Evolutionary conservation across 2,329 filamentous ascomycete genomes (phyloP).

Genomic region (Fusarium agapanthi): DNA sequence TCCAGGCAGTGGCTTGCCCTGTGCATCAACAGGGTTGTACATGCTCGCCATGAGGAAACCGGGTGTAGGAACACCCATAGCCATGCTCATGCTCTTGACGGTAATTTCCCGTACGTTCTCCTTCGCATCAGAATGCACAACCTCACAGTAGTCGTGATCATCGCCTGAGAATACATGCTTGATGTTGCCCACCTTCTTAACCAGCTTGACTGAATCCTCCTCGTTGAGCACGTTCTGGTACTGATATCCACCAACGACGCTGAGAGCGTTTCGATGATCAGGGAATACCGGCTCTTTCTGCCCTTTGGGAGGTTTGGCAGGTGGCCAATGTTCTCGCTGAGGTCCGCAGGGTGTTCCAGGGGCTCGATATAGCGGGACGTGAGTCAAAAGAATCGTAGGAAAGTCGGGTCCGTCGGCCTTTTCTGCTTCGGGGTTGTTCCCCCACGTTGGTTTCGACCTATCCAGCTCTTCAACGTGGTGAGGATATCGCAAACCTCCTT

Average conservation of each 20-base stretch:
- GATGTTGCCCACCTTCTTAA: slow-evolving; percentile 83
- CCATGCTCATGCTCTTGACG: slow-evolving; percentile 94
- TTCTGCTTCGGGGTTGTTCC: slow-evolving; percentile 47
- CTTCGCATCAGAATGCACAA: slow-evolving; percentile 77
- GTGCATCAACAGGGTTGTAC: slow-evolving; percentile 85
- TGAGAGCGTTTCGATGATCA: slow-evolving; percentile 81
- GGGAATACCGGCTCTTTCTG: slow-evolving; percentile 61
- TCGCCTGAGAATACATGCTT: slow-evolving; percentile 92
- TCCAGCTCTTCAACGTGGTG: slow-evolving; percentile 68
- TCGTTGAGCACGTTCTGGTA: slow-evolving; percentile 93
- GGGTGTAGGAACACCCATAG: slow-evolving; percentile 90
- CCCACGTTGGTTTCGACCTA: slow-evolving; percentile 50
- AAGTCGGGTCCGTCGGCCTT: slow-evolving; percentile 66
- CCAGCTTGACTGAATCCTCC: slow-evolving; percentile 76
- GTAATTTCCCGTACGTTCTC: slow-evolving; percentile 82
- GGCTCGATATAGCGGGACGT: slow-evolving; percentile 87
- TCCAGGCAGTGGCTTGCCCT: slow-evolving; percentile 58
- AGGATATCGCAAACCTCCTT: slow-evolving; percentile 62
- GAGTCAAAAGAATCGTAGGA: slow-evolving; percentile 87
- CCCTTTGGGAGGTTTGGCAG: slow-evolving; percentile 68
- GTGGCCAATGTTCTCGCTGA: slow-evolving; percentile 83
- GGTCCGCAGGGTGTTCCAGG: slow-evolving; percentile 89
- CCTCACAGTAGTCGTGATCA: slow-evolving; percentile 97
- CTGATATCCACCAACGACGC: slow-evolving; percentile 83
- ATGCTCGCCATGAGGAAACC: slow-evolving; percentile 90